These are phyloP conservation scores for Colletotrichum viniferum DNA, from an alignment of 2,329 filamentous ascomycete genomes.

Conservation along the genomic window DNA sequence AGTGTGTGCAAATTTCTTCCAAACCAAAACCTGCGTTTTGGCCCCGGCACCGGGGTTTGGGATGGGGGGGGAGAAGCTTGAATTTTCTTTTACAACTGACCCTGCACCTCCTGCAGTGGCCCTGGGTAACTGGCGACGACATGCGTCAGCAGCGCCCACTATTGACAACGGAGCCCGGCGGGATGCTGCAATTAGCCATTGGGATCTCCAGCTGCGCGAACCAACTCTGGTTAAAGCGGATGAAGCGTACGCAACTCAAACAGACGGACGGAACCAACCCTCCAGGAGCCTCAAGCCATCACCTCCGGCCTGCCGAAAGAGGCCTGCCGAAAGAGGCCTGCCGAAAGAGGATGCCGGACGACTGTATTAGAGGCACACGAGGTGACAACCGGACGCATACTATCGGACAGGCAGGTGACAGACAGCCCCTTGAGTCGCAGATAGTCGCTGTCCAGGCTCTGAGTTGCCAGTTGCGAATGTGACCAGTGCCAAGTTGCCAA, in stretches of 20 bases:
- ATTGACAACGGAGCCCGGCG: background rate
- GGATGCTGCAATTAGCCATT: background rate
- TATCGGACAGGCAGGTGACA: background rate
- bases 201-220: background rate
- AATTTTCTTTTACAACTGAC: background rate
- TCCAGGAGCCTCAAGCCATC: background rate
- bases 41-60: background rate
- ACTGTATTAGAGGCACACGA: background rate
- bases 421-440: background rate
- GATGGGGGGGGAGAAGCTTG: background rate
- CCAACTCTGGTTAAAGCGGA: background rate
- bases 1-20: background rate
- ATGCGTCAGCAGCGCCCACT: constrained; percentile 3
- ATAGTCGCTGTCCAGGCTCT: background rate
- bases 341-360: background rate
- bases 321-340: no score
- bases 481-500: background rate
- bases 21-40: background rate
- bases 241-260: background rate
- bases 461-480: background rate
- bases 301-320: background rate
- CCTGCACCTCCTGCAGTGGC: background rate
- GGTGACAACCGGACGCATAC: background rate
- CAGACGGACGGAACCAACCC: background rate
- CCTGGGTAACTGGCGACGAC: background rate